phyloP scores from a whole-genome alignment of 2,329 filamentous ascomycete genomes.

The Madurella fahalii region DNA sequence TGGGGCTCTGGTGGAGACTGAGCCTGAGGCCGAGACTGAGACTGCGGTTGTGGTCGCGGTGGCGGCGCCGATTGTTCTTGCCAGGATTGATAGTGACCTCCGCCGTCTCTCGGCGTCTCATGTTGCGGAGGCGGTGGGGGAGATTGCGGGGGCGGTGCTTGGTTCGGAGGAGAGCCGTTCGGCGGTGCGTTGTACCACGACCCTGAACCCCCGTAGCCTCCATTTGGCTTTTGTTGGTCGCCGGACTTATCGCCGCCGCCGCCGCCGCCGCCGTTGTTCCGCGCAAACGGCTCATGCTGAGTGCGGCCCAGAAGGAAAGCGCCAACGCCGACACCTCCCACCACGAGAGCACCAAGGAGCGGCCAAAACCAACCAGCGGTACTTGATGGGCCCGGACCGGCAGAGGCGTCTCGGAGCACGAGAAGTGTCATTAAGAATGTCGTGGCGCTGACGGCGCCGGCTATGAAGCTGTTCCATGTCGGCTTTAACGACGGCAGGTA shows the following conservation, averaged over 20 bases:
- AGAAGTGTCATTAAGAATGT: conserved; percentile 37
- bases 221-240: conserved; percentile 17
- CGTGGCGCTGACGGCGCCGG: conserved; percentile 64
- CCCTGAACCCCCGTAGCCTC: conserved; percentile 31
- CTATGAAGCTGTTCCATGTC: conserved; percentile 85
- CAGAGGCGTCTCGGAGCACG: background rate
- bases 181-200: conserved; percentile 33
- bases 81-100: conserved; percentile 38
- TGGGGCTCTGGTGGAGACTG: conserved; percentile 23
- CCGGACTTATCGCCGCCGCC: background rate
- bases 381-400: conserved; percentile 32
- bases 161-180: conserved; percentile 31
- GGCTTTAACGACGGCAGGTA: conserved; percentile 88
- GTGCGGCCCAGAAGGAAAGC: conserved; percentile 15
- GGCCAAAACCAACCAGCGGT: conserved; percentile 56
- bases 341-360: conserved; percentile 5
- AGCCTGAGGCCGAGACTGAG: conserved; percentile 21
- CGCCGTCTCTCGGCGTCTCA: conserved; percentile 27
- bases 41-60: conserved; percentile 23
- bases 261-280: background rate
- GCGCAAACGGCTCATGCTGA: conserved; percentile 4
- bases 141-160: conserved; percentile 22
- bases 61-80: conserved; percentile 27
- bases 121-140: conserved; percentile 25
- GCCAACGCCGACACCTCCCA: conserved; percentile 8